Evolutionary conservation across 1,284 basidiomycete genomes (phyloP).

Genomic region (Malassezia yamatoensis): DNA sequence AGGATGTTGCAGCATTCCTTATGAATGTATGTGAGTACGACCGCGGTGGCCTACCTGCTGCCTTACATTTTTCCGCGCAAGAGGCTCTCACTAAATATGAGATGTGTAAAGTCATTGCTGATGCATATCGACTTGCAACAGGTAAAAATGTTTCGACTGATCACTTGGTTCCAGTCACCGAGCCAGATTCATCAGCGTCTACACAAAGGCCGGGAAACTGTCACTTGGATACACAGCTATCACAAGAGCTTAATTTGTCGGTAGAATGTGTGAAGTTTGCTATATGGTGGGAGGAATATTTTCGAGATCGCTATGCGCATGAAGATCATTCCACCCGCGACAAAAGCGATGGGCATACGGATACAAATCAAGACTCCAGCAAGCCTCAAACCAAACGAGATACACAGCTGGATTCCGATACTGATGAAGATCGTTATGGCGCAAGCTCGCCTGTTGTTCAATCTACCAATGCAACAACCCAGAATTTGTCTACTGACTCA

Average conservation of each 20-base stretch:
- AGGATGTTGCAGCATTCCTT: conserved; percentile 50
- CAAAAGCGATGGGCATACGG: neutral
- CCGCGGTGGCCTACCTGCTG: conserved; percentile 25
- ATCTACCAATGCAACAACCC: neutral
- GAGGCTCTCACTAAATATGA: conserved; percentile 52
- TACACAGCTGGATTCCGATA: neutral
- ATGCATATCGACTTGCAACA: conserved; percentile 27
- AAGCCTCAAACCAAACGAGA: neutral
- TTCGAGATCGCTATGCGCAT: conserved; percentile 3
- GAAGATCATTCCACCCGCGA: neutral
- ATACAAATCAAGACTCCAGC: neutral
- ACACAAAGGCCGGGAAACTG: conserved; percentile 39
- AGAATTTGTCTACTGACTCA: neutral
- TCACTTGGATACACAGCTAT: conserved; percentile 33
- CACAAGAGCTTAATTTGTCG: conserved; percentile 29
- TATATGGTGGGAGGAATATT: conserved; percentile 37
- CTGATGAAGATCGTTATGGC: conserved; percentile 11
- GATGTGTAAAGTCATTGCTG: conserved; percentile 47
- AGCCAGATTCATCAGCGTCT: conserved; percentile 34
- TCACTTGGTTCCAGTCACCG: conserved; percentile 38
- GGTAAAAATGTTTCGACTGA: conserved; percentile 22
- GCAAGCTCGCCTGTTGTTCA: conserved; percentile 6
- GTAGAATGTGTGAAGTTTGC: conserved; percentile 32
- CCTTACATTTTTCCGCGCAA: conserved; percentile 51
- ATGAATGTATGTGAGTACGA: conserved; percentile 43